Conservation (phyloP, 75 land plant genomes). For the Cryptomeria japonica region DNA sequence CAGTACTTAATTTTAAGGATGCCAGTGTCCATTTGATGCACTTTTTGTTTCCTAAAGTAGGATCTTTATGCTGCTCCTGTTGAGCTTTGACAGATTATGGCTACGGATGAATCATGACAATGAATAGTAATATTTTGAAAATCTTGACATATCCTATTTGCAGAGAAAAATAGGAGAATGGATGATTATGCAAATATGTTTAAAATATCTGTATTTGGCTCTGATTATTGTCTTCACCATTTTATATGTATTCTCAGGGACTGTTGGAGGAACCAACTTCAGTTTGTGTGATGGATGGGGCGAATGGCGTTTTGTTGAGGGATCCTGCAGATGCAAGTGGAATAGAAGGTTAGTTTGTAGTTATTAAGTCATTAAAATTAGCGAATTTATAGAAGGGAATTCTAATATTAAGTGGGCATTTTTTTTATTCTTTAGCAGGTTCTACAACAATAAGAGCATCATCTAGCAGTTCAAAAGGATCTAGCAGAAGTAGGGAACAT, state of each 20-base stretch:
- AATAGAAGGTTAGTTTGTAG: not conserved
- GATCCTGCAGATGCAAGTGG: not conserved
- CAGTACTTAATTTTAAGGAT: too few relatives aligned
- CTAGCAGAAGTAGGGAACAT: too few relatives aligned
- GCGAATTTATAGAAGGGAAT: not conserved
- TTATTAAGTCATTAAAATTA: not conserved
- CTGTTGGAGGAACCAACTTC: not conserved
- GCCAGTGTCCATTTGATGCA: too few relatives aligned
- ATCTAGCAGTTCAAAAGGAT: not conserved
- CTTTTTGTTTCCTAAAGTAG: too few relatives aligned
- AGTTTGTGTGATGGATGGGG: slow-evolving; percentile 6
- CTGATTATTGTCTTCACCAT: not conserved
- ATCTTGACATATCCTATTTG: too few relatives aligned
- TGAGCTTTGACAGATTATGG: too few relatives aligned
- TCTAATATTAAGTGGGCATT: not conserved
- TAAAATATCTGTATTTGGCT: not conserved
- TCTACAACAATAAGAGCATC: not conserved
- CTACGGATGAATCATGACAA: too few relatives aligned
- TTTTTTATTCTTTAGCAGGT: slow-evolving; percentile 2
- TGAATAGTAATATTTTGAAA: too few relatives aligned
- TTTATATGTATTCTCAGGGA: not conserved
- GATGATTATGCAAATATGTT: not conserved
- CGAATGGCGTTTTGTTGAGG: not conserved
- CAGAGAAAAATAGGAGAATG: too few relatives aligned
- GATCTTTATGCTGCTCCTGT: too few relatives aligned